Evolutionary conservation across 164 flowering plant species (phyloP).

Genomic region (Stephania yunnanensis): DNA sequence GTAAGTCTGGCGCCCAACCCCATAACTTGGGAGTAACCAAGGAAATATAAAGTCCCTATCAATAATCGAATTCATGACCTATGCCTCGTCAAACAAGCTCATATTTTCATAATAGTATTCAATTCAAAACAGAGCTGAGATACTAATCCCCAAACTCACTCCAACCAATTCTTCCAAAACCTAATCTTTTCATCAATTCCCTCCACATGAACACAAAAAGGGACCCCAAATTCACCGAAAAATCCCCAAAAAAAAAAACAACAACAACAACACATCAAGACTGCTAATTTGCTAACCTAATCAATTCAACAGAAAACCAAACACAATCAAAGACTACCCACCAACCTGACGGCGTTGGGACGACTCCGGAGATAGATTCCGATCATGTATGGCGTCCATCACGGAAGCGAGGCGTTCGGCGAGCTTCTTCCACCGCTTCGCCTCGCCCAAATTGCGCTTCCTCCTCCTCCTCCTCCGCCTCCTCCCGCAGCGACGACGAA

Average conservation of each 20-base stretch:
- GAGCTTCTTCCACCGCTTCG: constrained; percentile 31
- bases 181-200: not conserved
- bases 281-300: not conserved
- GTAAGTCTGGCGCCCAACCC: too few species aligned
- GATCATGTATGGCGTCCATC: constrained; percentile 71
- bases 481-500: not conserved
- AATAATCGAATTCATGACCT: too few species aligned
- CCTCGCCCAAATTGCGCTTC: not conserved
- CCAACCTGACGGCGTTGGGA: constrained; percentile 52
- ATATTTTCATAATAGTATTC: not conserved
- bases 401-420: constrained; percentile 63
- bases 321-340: not conserved
- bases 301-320: not conserved
- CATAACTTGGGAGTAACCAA: too few species aligned
- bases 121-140: not conserved
- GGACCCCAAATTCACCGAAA: not conserved
- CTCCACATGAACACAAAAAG: not conserved
- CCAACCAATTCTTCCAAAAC: not conserved
- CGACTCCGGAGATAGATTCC: constrained; percentile 83
- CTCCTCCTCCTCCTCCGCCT: not conserved
- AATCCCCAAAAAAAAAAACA: not conserved
- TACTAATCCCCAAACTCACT: not conserved
- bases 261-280: not conserved
- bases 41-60: too few species aligned
- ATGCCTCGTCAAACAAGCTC: too few species aligned